Evolutionary conservation across 768 basidiomycete genomes (phyloP), one percentile per base, ranked within the genome.

Genomic region (Suillus spraguei): DNA sequence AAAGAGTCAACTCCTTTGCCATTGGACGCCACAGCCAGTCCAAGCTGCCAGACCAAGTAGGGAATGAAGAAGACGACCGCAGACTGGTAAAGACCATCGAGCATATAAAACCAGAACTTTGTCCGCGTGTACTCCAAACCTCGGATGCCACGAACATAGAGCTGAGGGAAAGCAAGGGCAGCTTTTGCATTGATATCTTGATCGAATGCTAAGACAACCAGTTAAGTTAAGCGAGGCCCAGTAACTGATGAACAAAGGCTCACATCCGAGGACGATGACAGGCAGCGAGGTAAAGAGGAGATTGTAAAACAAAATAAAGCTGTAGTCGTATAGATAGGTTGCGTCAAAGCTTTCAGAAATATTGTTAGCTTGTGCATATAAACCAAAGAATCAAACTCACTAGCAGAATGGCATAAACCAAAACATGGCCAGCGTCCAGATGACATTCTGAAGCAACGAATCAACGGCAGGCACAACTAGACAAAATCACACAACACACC

Each of bases 71-170:
- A 95, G 38, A 95, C 85, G 63, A 94, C 85, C 0, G 80, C 87
- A 0, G 95, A 97, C 71, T 99, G 97, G 76, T 97, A 98, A 39
- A 98, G 77, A 33, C 96, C 96, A 73, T 99, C 97, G 8, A 86
- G 73, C 92, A 98, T 97, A 77, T 95, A 97, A 61, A 89, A 72
- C 94, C 95, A 98, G 78, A 99, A 99, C 78, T 92, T 95, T 59
- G 79, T 66, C 11, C 94, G 87, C 20, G 95, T 97, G 77, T 97
- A 99, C 70, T 97, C 97, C 17, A 95, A 81, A 24, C 96, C 95
- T 17, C 90, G 87, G 66, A 98, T 97, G 32, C 97, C 97, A 42
- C 96, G 89, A 66, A 95, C 82, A 74, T 99, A 99, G n/a, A 99
- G 87, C 69, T 95, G 92, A 6, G 97, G 97, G 79, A 92, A 97